Conservation (phyloP, 2,329 filamentous ascomycete genomes). For the Alternaria gaisen region DNA sequence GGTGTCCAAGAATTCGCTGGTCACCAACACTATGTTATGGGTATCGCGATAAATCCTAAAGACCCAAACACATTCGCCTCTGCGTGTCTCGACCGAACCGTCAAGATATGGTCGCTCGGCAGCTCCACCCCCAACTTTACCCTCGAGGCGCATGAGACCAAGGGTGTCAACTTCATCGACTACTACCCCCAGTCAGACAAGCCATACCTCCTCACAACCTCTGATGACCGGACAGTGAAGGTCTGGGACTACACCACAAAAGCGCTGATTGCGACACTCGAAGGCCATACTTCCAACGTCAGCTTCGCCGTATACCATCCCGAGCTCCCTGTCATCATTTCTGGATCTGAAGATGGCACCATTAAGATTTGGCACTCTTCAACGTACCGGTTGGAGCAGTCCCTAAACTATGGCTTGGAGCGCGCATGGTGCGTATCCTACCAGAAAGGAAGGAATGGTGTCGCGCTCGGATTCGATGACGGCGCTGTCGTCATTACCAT, state of each 20-base stretch:
- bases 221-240: slow-evolving; percentile 95
- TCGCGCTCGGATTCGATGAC: slow-evolving; percentile 97
- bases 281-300: slow-evolving; percentile 97
- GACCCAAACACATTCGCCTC: slow-evolving; percentile 82
- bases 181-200: slow-evolving; percentile 77
- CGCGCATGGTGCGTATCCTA: slow-evolving; percentile 97
- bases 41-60: slow-evolving; percentile 95
- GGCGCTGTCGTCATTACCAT: slow-evolving; percentile 98
- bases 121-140: slow-evolving; percentile 96
- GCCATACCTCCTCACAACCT: slow-evolving; percentile 92
- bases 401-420: slow-evolving; percentile 93
- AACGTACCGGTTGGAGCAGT: slow-evolving; percentile 95
- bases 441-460: slow-evolving; percentile 90
- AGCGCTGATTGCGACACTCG: slow-evolving; percentile 92
- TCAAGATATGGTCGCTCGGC: slow-evolving; percentile 97
- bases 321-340: slow-evolving; percentile 95
- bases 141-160: slow-evolving; percentile 94
- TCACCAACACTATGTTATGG: slow-evolving; percentile 97
- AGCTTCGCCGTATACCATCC: slow-evolving; percentile 98
- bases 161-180: slow-evolving; percentile 98
- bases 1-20: slow-evolving; percentile 91
- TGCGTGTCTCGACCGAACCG: slow-evolving; percentile 93
- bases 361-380: slow-evolving; percentile 99
- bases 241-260: slow-evolving; percentile 99
- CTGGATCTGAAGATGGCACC: slow-evolving; percentile 95